A percentile compares a stretch with the other conserved stretches of the same genome.
phyloP scores from a whole-genome alignment of 495 filamentous ascomycete species.

The Neurospora sublineolata region DNA sequence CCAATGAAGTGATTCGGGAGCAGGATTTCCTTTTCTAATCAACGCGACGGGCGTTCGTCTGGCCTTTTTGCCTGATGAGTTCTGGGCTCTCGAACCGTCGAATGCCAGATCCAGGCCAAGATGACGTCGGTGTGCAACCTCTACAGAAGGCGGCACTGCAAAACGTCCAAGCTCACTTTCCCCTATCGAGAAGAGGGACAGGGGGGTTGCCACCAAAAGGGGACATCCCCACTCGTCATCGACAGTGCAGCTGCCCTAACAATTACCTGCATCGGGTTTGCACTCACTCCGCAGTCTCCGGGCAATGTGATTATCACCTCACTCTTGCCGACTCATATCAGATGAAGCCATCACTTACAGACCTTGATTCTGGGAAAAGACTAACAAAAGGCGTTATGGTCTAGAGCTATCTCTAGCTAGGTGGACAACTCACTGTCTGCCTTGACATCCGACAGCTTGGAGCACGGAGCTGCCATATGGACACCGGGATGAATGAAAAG shows the following conservation, averaged over 20 bases:
- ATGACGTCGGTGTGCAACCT: constrained; percentile 20
- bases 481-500: neutral
- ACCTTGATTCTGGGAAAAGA: neutral
- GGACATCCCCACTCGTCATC: neutral
- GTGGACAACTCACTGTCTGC: neutral
- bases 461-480: neutral
- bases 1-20: neutral
- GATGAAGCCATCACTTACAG: neutral
- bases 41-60: constrained; percentile 3
- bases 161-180: neutral
- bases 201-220: neutral
- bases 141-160: neutral
- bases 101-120: constrained; percentile 1
- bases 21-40: constrained; percentile 6
- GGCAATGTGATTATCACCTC: neutral
- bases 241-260: neutral
- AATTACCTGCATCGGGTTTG: neutral
- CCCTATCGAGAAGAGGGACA: neutral
- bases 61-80: neutral
- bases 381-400: neutral
- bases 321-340: neutral
- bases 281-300: neutral
- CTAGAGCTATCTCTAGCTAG: neutral
- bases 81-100: neutral
- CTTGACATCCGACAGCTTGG: neutral